A percentile compares a stretch with the other conserved stretches of the same genome.
Evolutionary conservation across 371 early-diverging fungal species (phyloP).

Genomic region (Circinella umbellata): DNA sequence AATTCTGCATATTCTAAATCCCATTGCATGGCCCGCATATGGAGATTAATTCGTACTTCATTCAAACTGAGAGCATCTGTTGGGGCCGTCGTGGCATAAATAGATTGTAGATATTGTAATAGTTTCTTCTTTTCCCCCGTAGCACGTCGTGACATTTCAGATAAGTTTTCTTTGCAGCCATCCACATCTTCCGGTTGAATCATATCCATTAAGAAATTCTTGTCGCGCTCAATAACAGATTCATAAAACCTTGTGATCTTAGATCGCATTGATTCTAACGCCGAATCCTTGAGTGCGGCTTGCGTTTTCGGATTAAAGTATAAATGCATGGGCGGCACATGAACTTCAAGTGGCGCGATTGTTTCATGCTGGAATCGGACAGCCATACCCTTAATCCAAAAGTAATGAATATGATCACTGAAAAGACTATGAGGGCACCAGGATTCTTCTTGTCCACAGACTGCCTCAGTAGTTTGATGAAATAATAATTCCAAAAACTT

Average conservation of each 20-base stretch:
- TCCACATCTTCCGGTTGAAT: conserved; percentile 69
- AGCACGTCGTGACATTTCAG: conserved; percentile 68
- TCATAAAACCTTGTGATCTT: conserved; percentile 77
- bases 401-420: conserved; percentile 84
- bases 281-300: conserved; percentile 65
- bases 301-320: conserved; percentile 64
- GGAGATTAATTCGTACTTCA: conserved; percentile 72
- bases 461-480: conserved; percentile 69
- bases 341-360: conserved; percentile 83
- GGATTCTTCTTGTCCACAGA: conserved; percentile 46
- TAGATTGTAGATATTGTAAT: conserved; percentile 82
- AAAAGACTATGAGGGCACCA: conserved; percentile 85
- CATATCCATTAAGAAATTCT: conserved; percentile 67
- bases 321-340: conserved; percentile 81
- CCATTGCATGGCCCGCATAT: conserved; percentile 82
- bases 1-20: conserved; percentile 82
- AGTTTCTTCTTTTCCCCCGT: conserved; percentile 80
- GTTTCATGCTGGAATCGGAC: conserved; percentile 82
- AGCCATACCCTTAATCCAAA: conserved; percentile 75
- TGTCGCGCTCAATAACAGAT: conserved; percentile 70
- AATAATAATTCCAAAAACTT: conserved; percentile 93
- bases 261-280: conserved; percentile 59
- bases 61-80: conserved; percentile 84
- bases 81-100: conserved; percentile 75
- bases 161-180: conserved; percentile 64